Percentiles rank a stretch among this genome's conserved stretches.
phyloP scores from a whole-genome alignment of 495 filamentous ascomycete species.

The Xylaria nigripes region DNA sequence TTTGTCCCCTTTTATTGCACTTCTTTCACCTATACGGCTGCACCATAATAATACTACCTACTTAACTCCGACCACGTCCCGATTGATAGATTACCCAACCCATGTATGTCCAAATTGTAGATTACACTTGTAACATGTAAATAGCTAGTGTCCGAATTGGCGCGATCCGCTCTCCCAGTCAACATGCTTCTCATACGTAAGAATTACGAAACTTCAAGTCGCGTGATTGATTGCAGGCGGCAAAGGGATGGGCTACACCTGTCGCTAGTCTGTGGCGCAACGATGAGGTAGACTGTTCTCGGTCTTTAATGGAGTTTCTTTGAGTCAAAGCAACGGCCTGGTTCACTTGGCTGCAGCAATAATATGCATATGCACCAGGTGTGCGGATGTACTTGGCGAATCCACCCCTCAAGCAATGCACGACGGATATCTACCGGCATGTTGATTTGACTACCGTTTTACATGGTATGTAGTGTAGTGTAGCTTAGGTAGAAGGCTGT shows the following conservation, averaged over 20 bases:
- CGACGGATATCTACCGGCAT: not conserved
- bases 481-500: not conserved
- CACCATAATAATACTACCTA: too few relatives aligned
- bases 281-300: not conserved
- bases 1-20: too few relatives aligned
- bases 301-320: not conserved
- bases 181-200: conserved; percentile 2
- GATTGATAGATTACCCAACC: not conserved
- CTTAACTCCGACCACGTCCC: not conserved
- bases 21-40: too few relatives aligned
- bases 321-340: not conserved
- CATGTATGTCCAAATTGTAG: not conserved
- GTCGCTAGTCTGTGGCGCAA: not conserved
- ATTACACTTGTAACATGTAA: not conserved
- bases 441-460: not conserved
- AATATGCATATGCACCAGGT: not conserved
- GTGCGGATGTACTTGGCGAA: too few relatives aligned
- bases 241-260: not conserved
- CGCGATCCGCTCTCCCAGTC: not conserved
- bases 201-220: conserved; percentile 1
- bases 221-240: not conserved
- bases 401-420: not conserved
- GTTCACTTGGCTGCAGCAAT: not conserved
- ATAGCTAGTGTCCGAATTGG: not conserved
- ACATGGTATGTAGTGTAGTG: too few relatives aligned